phyloP scores from a whole-genome alignment of 2,329 filamentous ascomycete species.

The Aspergillus sp. region DNA sequence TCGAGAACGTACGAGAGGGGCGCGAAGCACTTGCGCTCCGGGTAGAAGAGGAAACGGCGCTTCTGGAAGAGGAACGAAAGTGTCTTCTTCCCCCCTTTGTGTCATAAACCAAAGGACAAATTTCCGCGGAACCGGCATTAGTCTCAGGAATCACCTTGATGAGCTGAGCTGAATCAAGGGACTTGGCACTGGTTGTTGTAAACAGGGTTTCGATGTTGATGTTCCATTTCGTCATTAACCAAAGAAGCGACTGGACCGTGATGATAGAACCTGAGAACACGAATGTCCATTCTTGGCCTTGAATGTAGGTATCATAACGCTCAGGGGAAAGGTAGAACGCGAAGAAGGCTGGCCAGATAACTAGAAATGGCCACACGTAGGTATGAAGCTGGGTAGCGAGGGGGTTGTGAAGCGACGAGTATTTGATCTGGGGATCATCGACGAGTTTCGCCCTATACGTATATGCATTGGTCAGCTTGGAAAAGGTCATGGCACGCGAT shows the following conservation, averaged over 20 bases:
- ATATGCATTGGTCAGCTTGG: conserved; percentile 6
- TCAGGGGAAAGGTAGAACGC: conserved; percentile 78
- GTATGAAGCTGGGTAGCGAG: conserved; percentile 74
- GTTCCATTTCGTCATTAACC: conserved; percentile 97
- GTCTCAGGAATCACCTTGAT: conserved; percentile 90
- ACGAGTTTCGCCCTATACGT: conserved; percentile 70
- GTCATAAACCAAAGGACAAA: conserved; percentile 75
- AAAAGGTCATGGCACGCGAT: conserved; percentile 7
- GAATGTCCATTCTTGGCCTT: conserved; percentile 96
- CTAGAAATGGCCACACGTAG: conserved; percentile 89
- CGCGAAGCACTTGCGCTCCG: conserved; percentile 67
- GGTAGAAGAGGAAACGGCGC: conserved; percentile 83
- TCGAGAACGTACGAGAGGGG: conserved; percentile 83
- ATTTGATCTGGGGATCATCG: conserved; percentile 83
- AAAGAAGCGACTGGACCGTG: conserved; percentile 80
- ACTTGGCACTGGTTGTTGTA: conserved; percentile 67
- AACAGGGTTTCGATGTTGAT: conserved; percentile 80
- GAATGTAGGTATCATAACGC: conserved; percentile 85
- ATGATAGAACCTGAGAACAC: conserved; percentile 87
- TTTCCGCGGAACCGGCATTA: conserved; percentile 85
- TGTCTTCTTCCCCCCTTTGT: conserved; percentile 69
- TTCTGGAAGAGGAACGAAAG: conserved; percentile 96
- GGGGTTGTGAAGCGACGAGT: conserved; percentile 82
- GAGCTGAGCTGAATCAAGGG: conserved; percentile 68
- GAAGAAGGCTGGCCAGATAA: conserved; percentile 89